Conservation (phyloP, 768 basidiomycete genomes). For the Boletus eberwhitei region DNA sequence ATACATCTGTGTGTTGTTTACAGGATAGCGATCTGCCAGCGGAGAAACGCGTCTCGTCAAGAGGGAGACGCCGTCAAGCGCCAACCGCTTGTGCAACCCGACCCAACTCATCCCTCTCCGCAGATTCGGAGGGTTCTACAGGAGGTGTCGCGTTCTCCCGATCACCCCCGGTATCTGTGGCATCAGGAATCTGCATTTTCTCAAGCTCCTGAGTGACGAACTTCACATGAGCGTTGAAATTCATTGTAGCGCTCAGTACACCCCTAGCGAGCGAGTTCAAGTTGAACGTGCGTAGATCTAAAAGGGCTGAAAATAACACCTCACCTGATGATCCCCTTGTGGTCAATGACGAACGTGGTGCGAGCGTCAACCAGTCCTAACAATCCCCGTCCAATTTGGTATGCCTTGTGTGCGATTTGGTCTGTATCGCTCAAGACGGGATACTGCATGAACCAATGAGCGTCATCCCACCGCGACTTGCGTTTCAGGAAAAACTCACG, state of each 20-base stretch:
- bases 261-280: conserved; percentile 38
- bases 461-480: background rate
- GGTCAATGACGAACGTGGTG: conserved; percentile 75
- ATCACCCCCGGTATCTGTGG: background rate
- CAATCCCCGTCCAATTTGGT: conserved; percentile 62
- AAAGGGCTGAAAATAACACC: conserved; percentile 10
- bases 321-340: conserved; percentile 63
- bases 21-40: too few relatives aligned
- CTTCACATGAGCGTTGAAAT: conserved; percentile 62
- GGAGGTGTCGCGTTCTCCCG: background rate
- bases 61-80: conserved; percentile 10
- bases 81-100: conserved; percentile 19
- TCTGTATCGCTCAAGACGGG: conserved; percentile 73
- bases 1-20: too few relatives aligned
- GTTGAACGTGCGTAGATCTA: conserved; percentile 1
- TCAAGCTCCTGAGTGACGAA: conserved; percentile 70
- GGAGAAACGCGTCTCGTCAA: too few relatives aligned
- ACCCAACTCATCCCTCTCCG: conserved; percentile 18
- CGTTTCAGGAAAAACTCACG: conserved; percentile 33
- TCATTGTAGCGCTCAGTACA: conserved; percentile 55
- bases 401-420: conserved; percentile 60
- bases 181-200: conserved; percentile 33
- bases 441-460: conserved; percentile 43
- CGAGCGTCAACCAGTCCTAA: conserved; percentile 64
- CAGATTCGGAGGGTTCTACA: conserved; percentile 4